phyloP scores from a whole-genome alignment of 2,329 filamentous ascomycete species.

The Knoxdaviesia capensis region DNA sequence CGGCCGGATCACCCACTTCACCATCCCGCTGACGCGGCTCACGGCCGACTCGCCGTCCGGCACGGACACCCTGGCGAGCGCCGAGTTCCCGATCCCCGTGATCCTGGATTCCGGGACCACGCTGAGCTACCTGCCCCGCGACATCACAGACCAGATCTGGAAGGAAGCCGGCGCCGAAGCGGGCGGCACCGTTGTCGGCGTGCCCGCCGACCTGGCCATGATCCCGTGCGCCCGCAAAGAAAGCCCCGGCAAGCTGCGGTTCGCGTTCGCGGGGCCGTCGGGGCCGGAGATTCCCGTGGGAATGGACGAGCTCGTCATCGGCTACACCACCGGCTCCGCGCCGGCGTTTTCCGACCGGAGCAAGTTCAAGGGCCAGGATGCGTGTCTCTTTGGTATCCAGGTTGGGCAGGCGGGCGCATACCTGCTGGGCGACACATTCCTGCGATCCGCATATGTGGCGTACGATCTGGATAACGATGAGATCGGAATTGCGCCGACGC shows the following conservation, averaged over 20 bases:
- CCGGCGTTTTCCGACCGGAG: conserved; percentile 17
- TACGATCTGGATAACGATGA: conserved; percentile 39
- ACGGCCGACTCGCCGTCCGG: conserved; percentile 26
- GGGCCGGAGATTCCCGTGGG: conserved; percentile 29
- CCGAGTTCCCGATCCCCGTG: conserved; percentile 29
- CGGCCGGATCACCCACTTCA: conserved; percentile 22
- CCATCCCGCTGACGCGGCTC: conserved; percentile 26
- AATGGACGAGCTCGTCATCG: conserved; percentile 36
- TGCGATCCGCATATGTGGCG: conserved; percentile 39
- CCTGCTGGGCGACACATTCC: conserved; percentile 36
- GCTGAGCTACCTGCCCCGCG: conserved; percentile 45
- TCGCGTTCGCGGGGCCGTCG: conserved; percentile 27
- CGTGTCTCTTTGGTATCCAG: conserved; percentile 37
- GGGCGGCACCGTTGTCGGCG: conserved; percentile 6
- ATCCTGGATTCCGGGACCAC: conserved; percentile 62
- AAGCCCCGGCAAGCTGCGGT: conserved; percentile 27
- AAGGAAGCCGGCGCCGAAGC: conserved; percentile 32
- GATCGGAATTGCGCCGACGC: conserved; percentile 45
- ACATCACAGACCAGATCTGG: conserved; percentile 33
- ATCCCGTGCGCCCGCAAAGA: conserved; percentile 27
- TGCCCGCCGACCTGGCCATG: conserved; percentile 16
- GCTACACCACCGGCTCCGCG: conserved; percentile 15
- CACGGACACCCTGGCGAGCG: conserved; percentile 22
- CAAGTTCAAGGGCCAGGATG: conserved; percentile 20
- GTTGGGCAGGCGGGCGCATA: conserved; percentile 21